Evolutionary conservation across 176 grass and related monocot genomes (phyloP).

Genomic region (sorghum (Sorghum bicolor)): Sorghum_bicolor_NCBIv3 NC_012878.2:59172001-59172500

Average conservation of each 20-base stretch:
- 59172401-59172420: background rate
- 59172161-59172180: slow-evolving; percentile 96
- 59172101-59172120: slow-evolving; percentile 93
- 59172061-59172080: slow-evolving; percentile 98
- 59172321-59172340: slow-evolving; percentile 95
- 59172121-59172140: slow-evolving; percentile 99
- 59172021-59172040: background rate
- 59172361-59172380: slow-evolving; percentile 68
- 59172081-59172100: slow-evolving; percentile 97
- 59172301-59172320: slow-evolving; percentile 98
- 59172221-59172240: background rate
- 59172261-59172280: background rate
- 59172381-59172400: background rate
- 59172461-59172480: slow-evolving; percentile 98
- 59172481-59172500: slow-evolving; percentile 97
- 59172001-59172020: background rate
- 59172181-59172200: slow-evolving; percentile 99
- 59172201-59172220: background rate
- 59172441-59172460: slow-evolving; percentile 94
- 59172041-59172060: slow-evolving; percentile 53
- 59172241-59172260: slow-evolving; percentile 7
- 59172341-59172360: slow-evolving; percentile 87
- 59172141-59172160: slow-evolving; percentile 98
- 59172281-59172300: slow-evolving; percentile 80
- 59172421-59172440: background rate